These are phyloP conservation scores for Sordaria brevicollis DNA, from an alignment of 495 filamentous ascomycete genomes.

Conservation along the genomic window DNA sequence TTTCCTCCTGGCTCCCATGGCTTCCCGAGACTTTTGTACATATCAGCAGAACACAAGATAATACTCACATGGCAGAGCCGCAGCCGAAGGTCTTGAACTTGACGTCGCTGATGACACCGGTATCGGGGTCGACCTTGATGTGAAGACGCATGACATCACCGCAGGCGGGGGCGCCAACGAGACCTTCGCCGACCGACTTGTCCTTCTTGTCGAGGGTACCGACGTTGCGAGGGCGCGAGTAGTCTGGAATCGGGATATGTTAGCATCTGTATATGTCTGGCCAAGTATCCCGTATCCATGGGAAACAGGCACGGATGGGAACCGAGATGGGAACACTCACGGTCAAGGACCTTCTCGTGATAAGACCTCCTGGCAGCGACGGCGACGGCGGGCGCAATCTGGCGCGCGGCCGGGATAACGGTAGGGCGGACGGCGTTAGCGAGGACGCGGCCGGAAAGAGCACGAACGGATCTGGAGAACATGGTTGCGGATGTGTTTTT, in stretches of 20 bases:
- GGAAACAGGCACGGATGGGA: background rate
- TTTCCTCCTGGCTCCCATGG: background rate
- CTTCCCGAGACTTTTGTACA: background rate
- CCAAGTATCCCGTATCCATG: background rate
- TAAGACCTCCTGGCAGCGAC: slow-evolving; percentile 37
- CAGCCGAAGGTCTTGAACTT: slow-evolving; percentile 93
- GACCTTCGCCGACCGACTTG: slow-evolving; percentile 84
- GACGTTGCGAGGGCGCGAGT: slow-evolving; percentile 86
- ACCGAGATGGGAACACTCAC: slow-evolving; percentile 7
- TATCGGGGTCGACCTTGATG: slow-evolving; percentile 86
- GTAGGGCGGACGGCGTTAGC: slow-evolving; percentile 13
- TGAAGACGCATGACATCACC: slow-evolving; percentile 99
- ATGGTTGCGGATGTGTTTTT: slow-evolving; percentile 11
- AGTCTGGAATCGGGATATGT: slow-evolving; percentile 42
- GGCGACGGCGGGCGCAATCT: slow-evolving; percentile 22
- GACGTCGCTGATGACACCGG: slow-evolving; percentile 84
- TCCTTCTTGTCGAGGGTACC: slow-evolving; percentile 84
- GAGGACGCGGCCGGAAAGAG: slow-evolving; percentile 16
- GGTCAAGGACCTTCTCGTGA: slow-evolving; percentile 65
- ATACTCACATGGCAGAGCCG: slow-evolving; percentile 67
- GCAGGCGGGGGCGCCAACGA: slow-evolving; percentile 88
- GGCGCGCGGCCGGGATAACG: slow-evolving; percentile 23
- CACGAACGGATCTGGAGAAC: slow-evolving; percentile 27
- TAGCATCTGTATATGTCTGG: background rate
- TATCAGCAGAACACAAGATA: background rate